These are phyloP conservation scores for Phytophthora agathidicida DNA, from an alignment of 352 stramenopile genomes.

Conservation along the genomic window DNA sequence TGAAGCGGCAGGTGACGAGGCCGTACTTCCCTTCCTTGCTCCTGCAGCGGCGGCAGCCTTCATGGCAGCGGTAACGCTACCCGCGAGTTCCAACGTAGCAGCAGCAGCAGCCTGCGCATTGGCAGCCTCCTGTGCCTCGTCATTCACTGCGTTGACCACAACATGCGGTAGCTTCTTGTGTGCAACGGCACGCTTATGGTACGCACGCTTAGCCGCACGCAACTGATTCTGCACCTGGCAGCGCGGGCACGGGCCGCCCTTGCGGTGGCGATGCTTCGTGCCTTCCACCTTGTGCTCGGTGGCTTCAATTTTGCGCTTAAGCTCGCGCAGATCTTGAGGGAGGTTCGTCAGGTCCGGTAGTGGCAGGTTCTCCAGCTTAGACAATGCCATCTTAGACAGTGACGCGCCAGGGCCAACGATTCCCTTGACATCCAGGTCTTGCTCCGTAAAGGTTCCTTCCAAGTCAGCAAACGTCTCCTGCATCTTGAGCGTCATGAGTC, in stretches of 20 bases:
- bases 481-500: conserved; percentile 68
- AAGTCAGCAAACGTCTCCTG: conserved; percentile 71
- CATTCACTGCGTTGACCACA: conserved; percentile 38
- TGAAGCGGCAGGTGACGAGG: conserved; percentile 6
- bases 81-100: conserved; percentile 39
- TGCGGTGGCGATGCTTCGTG: conserved; percentile 87
- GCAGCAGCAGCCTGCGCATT: conserved; percentile 40
- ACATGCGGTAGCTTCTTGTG: conserved; percentile 84
- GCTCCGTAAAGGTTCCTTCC: conserved; percentile 69
- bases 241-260: conserved; percentile 78
- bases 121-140: conserved; percentile 40
- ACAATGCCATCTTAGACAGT: conserved; percentile 68
- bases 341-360: conserved; percentile 78
- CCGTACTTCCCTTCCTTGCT: conserved; percentile 18
- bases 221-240: conserved; percentile 88
- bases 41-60: conserved; percentile 25
- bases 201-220: conserved; percentile 76
- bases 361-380: conserved; percentile 73
- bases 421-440: conserved; percentile 71
- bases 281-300: conserved; percentile 87
- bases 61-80: conserved; percentile 34
- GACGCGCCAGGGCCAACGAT: conserved; percentile 50
- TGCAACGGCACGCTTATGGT: conserved; percentile 80
- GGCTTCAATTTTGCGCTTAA: conserved; percentile 87
- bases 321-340: conserved; percentile 78